Evolutionary conservation across 2,329 filamentous ascomycete species (phyloP).

Genomic region (Ophiocordyceps polyrhachis-furcata): DNA sequence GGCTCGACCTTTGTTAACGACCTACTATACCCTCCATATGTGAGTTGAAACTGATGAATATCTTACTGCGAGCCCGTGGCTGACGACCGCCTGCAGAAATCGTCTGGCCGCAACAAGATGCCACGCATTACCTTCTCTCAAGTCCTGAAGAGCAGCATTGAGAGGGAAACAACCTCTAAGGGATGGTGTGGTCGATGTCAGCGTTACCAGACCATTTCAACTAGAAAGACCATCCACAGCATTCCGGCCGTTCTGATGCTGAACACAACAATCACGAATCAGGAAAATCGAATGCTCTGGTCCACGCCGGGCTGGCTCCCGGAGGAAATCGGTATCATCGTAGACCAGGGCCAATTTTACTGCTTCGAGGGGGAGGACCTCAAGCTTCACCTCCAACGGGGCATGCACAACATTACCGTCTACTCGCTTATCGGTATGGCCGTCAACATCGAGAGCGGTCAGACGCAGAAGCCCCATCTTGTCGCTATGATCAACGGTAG

Average conservation of each 20-base stretch:
- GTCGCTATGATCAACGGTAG: constrained; percentile 78
- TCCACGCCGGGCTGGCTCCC: constrained; percentile 79
- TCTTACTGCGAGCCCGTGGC: not conserved
- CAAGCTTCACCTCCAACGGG: constrained; percentile 58
- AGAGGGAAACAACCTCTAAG: constrained; percentile 70
- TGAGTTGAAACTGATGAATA: constrained; percentile 6
- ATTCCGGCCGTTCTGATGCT: constrained; percentile 77
- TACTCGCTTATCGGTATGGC: constrained; percentile 87
- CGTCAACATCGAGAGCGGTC: constrained; percentile 71
- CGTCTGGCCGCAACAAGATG: constrained; percentile 27
- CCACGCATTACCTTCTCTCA: constrained; percentile 61
- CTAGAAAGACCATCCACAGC: constrained; percentile 64
- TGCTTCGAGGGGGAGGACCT: constrained; percentile 90
- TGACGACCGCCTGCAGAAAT: constrained; percentile 18
- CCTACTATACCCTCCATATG: constrained; percentile 50
- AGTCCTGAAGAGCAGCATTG: constrained; percentile 80
- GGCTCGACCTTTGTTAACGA: constrained; percentile 73
- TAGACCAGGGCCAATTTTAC: constrained; percentile 80
- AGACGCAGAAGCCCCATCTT: constrained; percentile 74
- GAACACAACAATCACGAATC: constrained; percentile 57
- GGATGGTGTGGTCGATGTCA: constrained; percentile 90
- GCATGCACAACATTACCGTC: constrained; percentile 63
- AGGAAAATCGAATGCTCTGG: constrained; percentile 69
- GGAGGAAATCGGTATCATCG: constrained; percentile 80
- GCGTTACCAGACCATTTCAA: constrained; percentile 73